A percentile compares a stretch with the other conserved stretches of the same genome.
These are phyloP conservation scores for Starmerella khaoyaiensis DNA, from an alignment of 805 yeast species.

Conservation along the genomic window DNA sequence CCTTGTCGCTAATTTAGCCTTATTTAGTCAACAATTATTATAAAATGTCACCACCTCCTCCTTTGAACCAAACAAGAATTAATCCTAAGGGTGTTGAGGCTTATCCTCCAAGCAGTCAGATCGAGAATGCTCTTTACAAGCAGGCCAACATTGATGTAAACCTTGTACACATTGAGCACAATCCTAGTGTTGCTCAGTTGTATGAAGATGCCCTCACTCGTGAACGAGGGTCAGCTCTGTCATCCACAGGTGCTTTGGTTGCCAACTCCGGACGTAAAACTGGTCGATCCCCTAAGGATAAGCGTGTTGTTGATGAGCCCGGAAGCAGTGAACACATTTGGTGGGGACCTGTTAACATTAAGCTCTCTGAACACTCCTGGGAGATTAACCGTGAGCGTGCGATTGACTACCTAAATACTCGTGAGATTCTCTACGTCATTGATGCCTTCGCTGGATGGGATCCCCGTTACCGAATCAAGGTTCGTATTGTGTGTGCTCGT, in stretches of 20 bases:
- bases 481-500: conserved; percentile 91
- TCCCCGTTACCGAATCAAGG: conserved; percentile 91
- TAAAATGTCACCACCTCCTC: conserved; percentile 1
- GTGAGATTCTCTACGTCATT: conserved; percentile 83
- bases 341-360: conserved; percentile 99
- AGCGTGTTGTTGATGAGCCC: conserved; percentile 91
- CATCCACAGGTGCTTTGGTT: conserved; percentile 86
- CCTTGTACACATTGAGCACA: conserved; percentile 44
- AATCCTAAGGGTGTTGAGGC: conserved; percentile 35
- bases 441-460: conserved; percentile 99
- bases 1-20: no score
- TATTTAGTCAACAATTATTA: neutral
- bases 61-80: conserved; percentile 30
- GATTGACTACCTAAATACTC: conserved; percentile 87
- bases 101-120: conserved; percentile 30
- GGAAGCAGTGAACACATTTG: conserved; percentile 73
- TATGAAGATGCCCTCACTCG: conserved; percentile 82
- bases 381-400: conserved; percentile 92
- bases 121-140: conserved; percentile 31
- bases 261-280: conserved; percentile 94
- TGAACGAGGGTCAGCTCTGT: conserved; percentile 82
- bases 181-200: conserved; percentile 81
- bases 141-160: conserved; percentile 33
- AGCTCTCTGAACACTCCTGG: conserved; percentile 91
- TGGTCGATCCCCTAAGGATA: conserved; percentile 97